Evolutionary conservation across 768 basidiomycete genomes (phyloP).

Genomic region (Crassisporium funariophilum): DNA sequence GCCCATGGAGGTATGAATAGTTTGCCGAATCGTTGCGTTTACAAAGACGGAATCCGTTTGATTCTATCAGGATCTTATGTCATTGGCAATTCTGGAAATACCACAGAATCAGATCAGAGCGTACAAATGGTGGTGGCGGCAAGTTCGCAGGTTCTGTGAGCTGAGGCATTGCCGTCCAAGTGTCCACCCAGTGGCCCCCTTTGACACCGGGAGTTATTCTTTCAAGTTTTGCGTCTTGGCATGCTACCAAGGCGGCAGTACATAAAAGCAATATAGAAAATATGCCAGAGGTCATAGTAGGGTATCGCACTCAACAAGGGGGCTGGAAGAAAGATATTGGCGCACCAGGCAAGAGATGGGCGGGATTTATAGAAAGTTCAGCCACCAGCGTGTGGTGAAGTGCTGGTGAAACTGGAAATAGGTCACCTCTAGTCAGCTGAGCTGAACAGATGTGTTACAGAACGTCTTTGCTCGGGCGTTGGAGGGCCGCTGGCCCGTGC

Average conservation of each 20-base stretch:
- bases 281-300: no score
- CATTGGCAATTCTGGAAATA: neutral
- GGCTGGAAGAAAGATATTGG: no score
- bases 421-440: no score
- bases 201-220: constrained; percentile 4
- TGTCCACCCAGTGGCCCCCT: constrained; percentile 38
- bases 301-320: no score
- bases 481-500: no score
- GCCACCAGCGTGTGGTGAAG: no score
- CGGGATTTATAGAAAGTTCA: no score
- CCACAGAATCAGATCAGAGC: constrained; percentile 12
- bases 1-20: constrained; percentile 44
- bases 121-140: constrained; percentile 34
- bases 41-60: constrained; percentile 35
- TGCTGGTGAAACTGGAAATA: no score
- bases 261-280: no score
- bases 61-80: constrained; percentile 11
- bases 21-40: constrained; percentile 52
- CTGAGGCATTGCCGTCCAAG: constrained; percentile 44
- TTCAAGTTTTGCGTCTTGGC: constrained; percentile 2
- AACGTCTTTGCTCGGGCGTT: no score
- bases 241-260: neutral
- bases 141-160: constrained; percentile 39
- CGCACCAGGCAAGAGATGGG: no score
- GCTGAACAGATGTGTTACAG: no score